A percentile compares a stretch with the other conserved stretches of the same genome.
phyloP scores from a whole-genome alignment of 2,329 filamentous ascomycete genomes.

The Shiraia sp. region DNA sequence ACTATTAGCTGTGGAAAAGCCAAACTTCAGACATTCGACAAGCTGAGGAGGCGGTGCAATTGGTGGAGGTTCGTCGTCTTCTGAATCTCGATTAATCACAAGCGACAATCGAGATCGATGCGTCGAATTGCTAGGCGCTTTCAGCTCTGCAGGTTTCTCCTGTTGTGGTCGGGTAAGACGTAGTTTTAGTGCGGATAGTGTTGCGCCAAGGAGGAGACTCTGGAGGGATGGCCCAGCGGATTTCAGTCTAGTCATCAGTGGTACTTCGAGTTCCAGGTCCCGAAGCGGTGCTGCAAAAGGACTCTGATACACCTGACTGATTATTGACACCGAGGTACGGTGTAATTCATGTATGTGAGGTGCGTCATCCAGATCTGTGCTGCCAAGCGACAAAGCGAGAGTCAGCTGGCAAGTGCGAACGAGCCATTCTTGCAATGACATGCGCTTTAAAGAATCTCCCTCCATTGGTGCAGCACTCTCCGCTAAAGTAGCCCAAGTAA shows the following conservation, averaged over 20 bases:
- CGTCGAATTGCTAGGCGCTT: conserved; percentile 17
- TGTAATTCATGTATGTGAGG: conserved; percentile 66
- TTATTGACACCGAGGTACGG: conserved; percentile 68
- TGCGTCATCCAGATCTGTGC: conserved; percentile 38
- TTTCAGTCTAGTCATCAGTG: conserved; percentile 70
- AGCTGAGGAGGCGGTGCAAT: conserved; percentile 67
- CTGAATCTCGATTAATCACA: conserved; percentile 31
- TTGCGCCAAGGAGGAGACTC: conserved; percentile 76
- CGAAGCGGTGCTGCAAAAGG: conserved; percentile 64
- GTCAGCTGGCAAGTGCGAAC: conserved; percentile 68
- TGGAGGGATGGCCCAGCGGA: conserved; percentile 68
- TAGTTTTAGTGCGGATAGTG: conserved; percentile 73
- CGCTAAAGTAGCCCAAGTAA: conserved; percentile 71
- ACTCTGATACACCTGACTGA: conserved; percentile 66
- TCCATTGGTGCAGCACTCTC: conserved; percentile 60
- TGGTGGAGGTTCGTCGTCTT: conserved; percentile 38
- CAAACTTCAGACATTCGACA: conserved; percentile 82
- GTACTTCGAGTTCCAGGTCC: conserved; percentile 69
- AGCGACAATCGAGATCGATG: conserved; percentile 38
- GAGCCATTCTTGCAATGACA: conserved; percentile 67
- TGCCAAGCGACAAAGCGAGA: conserved; percentile 52
- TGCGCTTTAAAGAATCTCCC: conserved; percentile 52
- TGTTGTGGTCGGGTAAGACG: conserved; percentile 36
- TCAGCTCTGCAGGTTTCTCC: conserved; percentile 26
- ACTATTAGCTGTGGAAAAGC: conserved; percentile 74